Percentiles rank a stretch among this genome's conserved stretches.
Evolutionary conservation across 345 rosid species (phyloP).

Genomic region (Microcos paniculata): DNA sequence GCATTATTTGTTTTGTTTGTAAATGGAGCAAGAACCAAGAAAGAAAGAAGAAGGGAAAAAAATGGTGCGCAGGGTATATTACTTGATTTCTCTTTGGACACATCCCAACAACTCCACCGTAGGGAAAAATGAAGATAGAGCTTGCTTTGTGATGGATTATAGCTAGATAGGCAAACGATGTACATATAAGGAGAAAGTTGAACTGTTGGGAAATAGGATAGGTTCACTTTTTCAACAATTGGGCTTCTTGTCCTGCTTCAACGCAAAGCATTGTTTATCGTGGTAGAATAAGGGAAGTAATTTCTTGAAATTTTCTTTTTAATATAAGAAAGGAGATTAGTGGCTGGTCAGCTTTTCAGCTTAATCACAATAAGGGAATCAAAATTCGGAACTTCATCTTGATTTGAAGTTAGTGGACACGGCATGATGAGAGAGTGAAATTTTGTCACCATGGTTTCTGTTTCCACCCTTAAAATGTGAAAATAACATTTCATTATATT

Average conservation of each 20-base stretch:
- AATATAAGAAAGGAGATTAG: not conserved
- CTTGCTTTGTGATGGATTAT: constrained; percentile 15
- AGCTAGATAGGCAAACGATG: not conserved
- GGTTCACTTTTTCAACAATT: constrained; percentile 5
- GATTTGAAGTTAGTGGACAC: not conserved
- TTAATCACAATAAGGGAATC: not conserved
- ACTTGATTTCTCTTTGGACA: constrained; percentile 22
- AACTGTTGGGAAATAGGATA: not conserved
- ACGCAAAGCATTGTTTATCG: constrained; percentile 25
- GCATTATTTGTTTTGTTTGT: constrained; percentile 9
- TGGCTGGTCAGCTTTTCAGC: not conserved
- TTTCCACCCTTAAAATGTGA: too few relatives aligned
- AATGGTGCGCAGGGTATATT: not conserved
- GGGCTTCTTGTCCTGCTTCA: constrained; percentile 13
- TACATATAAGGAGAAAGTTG: constrained; percentile 12
- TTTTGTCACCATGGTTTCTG: not conserved
- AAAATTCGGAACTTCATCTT: not conserved
- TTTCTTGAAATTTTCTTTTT: not conserved
- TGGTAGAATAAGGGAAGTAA: not conserved
- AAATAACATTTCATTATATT: too few relatives aligned
- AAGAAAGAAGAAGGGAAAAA: not conserved
- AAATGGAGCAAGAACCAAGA: not conserved
- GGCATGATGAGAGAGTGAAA: not conserved
- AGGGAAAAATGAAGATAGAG: not conserved
- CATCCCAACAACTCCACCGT: constrained; percentile 20